phyloP scores from a whole-genome alignment of 345 rosid species.

The Linum tenue region DNA sequence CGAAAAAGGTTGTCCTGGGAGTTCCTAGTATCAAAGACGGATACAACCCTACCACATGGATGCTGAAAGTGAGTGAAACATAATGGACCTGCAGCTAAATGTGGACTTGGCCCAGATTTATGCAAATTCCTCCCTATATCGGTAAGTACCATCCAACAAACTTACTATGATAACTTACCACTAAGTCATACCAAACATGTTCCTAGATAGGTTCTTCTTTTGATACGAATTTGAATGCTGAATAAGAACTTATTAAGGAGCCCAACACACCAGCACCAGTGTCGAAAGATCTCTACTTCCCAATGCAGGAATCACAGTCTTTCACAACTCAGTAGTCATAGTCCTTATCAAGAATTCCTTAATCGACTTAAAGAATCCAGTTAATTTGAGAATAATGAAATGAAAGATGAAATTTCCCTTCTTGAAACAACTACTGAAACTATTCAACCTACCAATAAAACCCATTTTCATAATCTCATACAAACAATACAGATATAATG shows the following conservation, averaged over 20 bases:
- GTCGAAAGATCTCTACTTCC: not conserved
- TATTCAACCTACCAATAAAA: no score
- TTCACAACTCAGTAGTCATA: not conserved
- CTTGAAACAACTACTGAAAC: no score
- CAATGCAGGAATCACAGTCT: not conserved
- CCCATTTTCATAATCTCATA: no score
- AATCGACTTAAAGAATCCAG: no score
- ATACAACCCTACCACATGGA: slow-evolving; percentile 10
- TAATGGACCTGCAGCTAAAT: slow-evolving; percentile 8
- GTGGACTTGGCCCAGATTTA: slow-evolving; percentile 9
- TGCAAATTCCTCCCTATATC: slow-evolving; percentile 8
- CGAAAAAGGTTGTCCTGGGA: not conserved
- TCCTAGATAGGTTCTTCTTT: no score
- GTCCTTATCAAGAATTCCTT: no score
- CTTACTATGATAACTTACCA: no score
- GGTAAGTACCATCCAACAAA: slow-evolving; percentile 9
- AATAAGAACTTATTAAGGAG: slow-evolving; percentile 2
- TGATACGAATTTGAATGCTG: not conserved
- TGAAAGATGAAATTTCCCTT: no score
- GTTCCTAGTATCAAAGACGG: not conserved
- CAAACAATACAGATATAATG: no score
- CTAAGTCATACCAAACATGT: not conserved
- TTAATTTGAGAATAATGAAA: no score
- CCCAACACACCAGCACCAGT: not conserved
- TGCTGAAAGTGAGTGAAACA: not conserved